These are phyloP conservation scores for Cladophialophora yegresii DNA, from an alignment of 2,329 filamentous ascomycete genomes.

Conservation along the genomic window DNA sequence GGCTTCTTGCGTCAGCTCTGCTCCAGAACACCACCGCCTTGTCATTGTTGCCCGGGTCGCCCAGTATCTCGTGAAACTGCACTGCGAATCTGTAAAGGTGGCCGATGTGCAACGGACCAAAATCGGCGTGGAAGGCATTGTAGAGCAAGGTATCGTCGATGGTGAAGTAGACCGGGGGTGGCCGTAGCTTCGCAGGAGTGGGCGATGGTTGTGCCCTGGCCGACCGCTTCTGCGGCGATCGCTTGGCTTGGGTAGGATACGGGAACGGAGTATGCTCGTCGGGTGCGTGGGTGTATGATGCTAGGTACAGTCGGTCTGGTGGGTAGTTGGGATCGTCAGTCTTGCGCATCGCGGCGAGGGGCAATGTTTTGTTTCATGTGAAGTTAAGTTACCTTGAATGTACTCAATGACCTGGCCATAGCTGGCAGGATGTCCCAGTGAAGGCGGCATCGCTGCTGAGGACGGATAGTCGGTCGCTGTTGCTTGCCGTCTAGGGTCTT, in stretches of 20 bases:
- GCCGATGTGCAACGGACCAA: slow-evolving; percentile 94
- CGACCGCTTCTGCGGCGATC: slow-evolving; percentile 74
- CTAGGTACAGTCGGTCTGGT: slow-evolving; percentile 89
- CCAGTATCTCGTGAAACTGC: slow-evolving; percentile 91
- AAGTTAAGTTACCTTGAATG: slow-evolving; percentile 68
- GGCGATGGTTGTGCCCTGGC: slow-evolving; percentile 65
- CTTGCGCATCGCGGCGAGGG: slow-evolving; percentile 39
- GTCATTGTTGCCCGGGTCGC: slow-evolving; percentile 85
- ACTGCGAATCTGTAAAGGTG: slow-evolving; percentile 96
- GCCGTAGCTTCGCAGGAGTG: slow-evolving; percentile 50
- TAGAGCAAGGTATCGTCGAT: slow-evolving; percentile 91
- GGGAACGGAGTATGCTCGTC: slow-evolving; percentile 82
- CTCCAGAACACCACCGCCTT: slow-evolving; percentile 96
- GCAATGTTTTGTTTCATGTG: slow-evolving; percentile 36
- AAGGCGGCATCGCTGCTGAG: slow-evolving; percentile 33
- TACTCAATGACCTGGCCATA: slow-evolving; percentile 93
- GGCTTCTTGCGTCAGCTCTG: slow-evolving; percentile 84
- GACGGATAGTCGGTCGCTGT: neutral
- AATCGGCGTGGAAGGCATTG: slow-evolving; percentile 98
- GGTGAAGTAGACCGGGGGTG: slow-evolving; percentile 88
- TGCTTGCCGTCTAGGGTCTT: neutral
- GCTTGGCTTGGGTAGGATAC: slow-evolving; percentile 64
- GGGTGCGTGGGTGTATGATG: slow-evolving; percentile 82
- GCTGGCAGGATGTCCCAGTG: slow-evolving; percentile 55
- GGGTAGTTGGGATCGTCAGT: slow-evolving; percentile 16